These are phyloP conservation scores for Jimgerdemannia flammicorona DNA, from an alignment of 192 early-diverging fungal species.

Conservation along the genomic window DNA sequence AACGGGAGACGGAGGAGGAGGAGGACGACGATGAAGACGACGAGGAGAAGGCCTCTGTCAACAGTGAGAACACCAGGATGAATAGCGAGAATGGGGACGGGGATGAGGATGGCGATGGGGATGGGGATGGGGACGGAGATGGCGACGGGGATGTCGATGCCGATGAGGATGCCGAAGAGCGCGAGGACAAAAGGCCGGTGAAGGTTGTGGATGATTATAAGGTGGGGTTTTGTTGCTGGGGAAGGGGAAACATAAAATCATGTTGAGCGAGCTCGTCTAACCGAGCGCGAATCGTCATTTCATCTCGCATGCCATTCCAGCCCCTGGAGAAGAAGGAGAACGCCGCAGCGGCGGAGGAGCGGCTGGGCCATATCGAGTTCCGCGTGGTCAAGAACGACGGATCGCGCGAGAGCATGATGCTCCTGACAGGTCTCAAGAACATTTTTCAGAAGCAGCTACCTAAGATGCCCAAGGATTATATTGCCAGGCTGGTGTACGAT, in stretches of 20 bases:
- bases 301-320: slow-evolving; percentile 1
- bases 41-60: slow-evolving; percentile 5
- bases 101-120: not conserved
- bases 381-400: slow-evolving; percentile 83
- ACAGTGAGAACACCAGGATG: not conserved
- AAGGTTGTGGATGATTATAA: not conserved
- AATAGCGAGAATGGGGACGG: slow-evolving; percentile 9
- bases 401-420: slow-evolving; percentile 72
- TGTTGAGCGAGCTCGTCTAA: not conserved
- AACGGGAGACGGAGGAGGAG: slow-evolving; percentile 17
- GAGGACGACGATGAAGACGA: slow-evolving; percentile 7
- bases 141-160: not conserved
- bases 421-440: slow-evolving; percentile 91
- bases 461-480: slow-evolving; percentile 99
- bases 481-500: slow-evolving; percentile 94
- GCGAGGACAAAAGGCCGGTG: not conserved
- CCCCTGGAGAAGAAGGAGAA: slow-evolving; percentile 45
- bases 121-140: not conserved
- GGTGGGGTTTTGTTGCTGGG: not conserved
- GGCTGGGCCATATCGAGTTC: slow-evolving; percentile 62
- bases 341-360: slow-evolving; percentile 61
- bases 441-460: slow-evolving; percentile 97
- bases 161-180: not conserved
- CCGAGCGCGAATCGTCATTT: too few species aligned
- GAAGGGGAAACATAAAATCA: not conserved